Base-by-base conservation (phyloP, 768 basidiomycete species). In the Grammothele lineata region DNA sequence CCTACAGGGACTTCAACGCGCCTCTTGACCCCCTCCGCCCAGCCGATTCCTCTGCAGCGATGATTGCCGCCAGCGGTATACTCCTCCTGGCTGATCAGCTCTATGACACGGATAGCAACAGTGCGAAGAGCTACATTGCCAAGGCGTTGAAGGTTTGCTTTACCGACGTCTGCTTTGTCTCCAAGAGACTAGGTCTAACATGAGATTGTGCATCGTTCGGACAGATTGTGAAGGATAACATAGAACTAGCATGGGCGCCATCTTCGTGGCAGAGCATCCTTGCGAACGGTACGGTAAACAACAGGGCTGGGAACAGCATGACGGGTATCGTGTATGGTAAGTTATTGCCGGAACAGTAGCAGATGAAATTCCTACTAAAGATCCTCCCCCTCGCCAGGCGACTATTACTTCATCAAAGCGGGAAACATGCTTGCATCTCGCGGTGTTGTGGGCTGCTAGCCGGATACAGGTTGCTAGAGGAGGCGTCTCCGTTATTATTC, bases 21-120 rank as follows among this genome's bases (percentile, higher is more conserved):
- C 85, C 84, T 0, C 58, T 74, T 32, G 61, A 61, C 6, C 81
- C 80, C 2, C 74, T 76, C 15, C 71, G 76, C 11, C 77, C 80
- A 1, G 82, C 83, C 0, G 86, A 88, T 63, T 82, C 80, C 1
- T 85, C 84, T 14, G 83, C 85, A 4, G 80, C 83, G 8, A 80
- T 75, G 30, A 76, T 86, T 51, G 81, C 75, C 0, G 75, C 76
- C 3, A 78, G 70, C 25, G 85, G 72, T 1, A 68, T 88, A 35
- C 62, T 87, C 30, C 65, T 84, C 10, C 71, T 87, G 6, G 70
- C 82, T 6, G 56, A 66, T 30, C 65, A 68, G 72, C 50, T 66
- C 7, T 43, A 55, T 18, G 57, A 68, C 62, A 26, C 40, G 40
- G 44, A 58, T 44, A 47, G 70, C 45, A n/a, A n/a, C n/a, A n/a